Percentiles rank a stretch among this genome's conserved stretches.
These are phyloP conservation scores for Debaryomyces singareniensis DNA, from an alignment of 1,139 yeast species.

Conservation along the genomic window DNA sequence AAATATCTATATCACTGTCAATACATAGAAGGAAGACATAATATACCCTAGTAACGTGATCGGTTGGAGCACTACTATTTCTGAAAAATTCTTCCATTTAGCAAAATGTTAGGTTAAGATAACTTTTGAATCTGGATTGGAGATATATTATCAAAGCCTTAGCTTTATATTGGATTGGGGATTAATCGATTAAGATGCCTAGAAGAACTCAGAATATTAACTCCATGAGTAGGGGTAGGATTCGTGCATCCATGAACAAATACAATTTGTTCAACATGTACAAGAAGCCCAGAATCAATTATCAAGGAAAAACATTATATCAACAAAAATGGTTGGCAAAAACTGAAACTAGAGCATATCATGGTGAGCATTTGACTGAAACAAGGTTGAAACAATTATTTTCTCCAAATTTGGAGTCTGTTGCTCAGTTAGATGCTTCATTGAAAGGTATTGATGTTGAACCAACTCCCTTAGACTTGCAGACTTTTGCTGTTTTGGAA, in stretches of 20 bases:
- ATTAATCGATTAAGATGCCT: constrained; percentile 37
- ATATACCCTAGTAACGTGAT: too few relatives aligned
- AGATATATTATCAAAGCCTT: neutral
- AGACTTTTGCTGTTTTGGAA: constrained; percentile 84
- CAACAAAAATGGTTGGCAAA: constrained; percentile 93
- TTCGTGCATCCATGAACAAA: constrained; percentile 91
- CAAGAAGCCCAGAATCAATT: constrained; percentile 53
- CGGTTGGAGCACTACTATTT: neutral
- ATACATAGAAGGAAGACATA: too few relatives aligned
- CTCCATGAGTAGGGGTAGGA: constrained; percentile 62
- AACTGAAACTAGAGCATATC: constrained; percentile 89
- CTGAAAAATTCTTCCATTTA: neutral
- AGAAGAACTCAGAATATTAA: constrained; percentile 53
- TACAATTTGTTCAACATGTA: constrained; percentile 82
- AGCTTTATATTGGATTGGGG: neutral
- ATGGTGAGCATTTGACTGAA: constrained; percentile 91
- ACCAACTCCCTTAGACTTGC: constrained; percentile 79
- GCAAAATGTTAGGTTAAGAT: too few relatives aligned
- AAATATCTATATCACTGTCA: too few relatives aligned
- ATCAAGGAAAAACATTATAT: constrained; percentile 56
- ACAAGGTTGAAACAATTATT: constrained; percentile 70
- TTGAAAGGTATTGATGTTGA: constrained; percentile 51
- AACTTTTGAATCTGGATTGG: neutral
- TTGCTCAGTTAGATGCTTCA: constrained; percentile 77
- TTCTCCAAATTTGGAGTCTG: constrained; percentile 71